Evolutionary conservation across 805 yeast species (phyloP).

Genomic region (Sugiyamaella qingdaonensis): DNA sequence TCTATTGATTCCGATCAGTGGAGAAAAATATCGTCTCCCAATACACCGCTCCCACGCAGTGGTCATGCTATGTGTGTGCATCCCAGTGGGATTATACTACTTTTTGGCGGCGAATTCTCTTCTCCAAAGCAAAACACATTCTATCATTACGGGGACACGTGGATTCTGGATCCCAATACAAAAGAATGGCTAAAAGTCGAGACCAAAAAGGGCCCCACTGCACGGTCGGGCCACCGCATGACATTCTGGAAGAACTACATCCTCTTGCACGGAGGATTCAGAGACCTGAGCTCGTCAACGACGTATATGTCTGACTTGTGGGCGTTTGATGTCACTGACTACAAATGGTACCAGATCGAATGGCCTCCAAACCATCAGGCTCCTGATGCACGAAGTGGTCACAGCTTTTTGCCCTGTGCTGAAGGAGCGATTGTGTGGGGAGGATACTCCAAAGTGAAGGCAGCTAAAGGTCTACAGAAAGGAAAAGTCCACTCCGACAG

Average conservation of each 20-base stretch:
- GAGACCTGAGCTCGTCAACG: conserved; percentile 81
- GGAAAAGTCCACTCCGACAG: conserved; percentile 85
- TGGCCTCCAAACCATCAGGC: conserved; percentile 74
- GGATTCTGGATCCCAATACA: conserved; percentile 80
- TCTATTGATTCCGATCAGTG: conserved; percentile 74
- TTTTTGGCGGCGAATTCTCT: conserved; percentile 97
- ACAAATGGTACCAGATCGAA: conserved; percentile 87
- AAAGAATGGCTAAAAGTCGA: conserved; percentile 92
- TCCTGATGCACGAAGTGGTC: conserved; percentile 94
- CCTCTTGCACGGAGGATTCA: conserved; percentile 84
- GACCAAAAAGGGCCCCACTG: conserved; percentile 60
- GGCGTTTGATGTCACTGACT: conserved; percentile 85
- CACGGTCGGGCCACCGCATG: conserved; percentile 91
- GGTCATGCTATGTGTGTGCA: conserved; percentile 93
- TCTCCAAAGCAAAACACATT: conserved; percentile 94
- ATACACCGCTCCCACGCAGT: conserved; percentile 87
- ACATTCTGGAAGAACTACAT: conserved; percentile 88
- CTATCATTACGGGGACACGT: conserved; percentile 94
- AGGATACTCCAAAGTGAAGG: conserved; percentile 91
- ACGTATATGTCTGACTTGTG: conserved; percentile 82
- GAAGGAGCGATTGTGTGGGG: conserved; percentile 89
- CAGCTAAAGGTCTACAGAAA: conserved; percentile 73
- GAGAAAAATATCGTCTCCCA: conserved; percentile 74
- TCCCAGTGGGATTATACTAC: conserved; percentile 77
- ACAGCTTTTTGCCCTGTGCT: conserved; percentile 68